Conservation (phyloP, 805 yeast species). For the Sungouiella thailandica region DNA sequence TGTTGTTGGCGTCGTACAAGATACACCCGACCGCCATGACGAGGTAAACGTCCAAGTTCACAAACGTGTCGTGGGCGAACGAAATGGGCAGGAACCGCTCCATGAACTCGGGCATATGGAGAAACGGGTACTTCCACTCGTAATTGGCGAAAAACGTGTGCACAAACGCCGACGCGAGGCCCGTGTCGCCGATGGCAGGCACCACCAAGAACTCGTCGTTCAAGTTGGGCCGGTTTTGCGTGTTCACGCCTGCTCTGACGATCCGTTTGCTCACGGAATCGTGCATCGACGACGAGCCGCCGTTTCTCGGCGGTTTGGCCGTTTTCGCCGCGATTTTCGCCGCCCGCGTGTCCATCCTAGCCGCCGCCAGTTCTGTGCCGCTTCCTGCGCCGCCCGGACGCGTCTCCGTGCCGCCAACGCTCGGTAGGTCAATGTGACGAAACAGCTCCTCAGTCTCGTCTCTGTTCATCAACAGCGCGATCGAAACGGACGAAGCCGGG, state of each 20-base stretch:
- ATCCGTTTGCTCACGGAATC: background rate
- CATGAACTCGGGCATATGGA: constrained; percentile 19
- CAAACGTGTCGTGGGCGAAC: constrained; percentile 31
- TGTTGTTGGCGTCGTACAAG: constrained; percentile 26
- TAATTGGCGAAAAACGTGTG: constrained; percentile 35
- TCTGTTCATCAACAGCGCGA: constrained; percentile 9
- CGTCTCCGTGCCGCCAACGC: background rate
- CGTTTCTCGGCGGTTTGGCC: background rate
- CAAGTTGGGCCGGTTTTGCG: constrained; percentile 4
- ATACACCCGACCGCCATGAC: constrained; percentile 37
- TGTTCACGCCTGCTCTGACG: background rate
- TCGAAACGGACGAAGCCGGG: constrained; percentile 3
- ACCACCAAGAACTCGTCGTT: constrained; percentile 34
- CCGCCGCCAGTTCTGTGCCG: background rate
- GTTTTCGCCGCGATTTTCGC: background rate
- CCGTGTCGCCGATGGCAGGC: constrained; percentile 23
- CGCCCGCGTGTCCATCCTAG: background rate
- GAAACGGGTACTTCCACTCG: constrained; percentile 32
- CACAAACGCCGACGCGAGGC: constrained; percentile 28
- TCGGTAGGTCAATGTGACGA: constrained; percentile 12
- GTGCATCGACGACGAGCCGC: background rate
- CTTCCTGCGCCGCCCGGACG: background rate
- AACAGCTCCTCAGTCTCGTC: constrained; percentile 10
- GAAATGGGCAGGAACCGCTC: constrained; percentile 22
- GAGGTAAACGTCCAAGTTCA: constrained; percentile 34